Conservation (phyloP, 2,329 filamentous ascomycete genomes). For the Zymoseptoria ardabiliae region DNA sequence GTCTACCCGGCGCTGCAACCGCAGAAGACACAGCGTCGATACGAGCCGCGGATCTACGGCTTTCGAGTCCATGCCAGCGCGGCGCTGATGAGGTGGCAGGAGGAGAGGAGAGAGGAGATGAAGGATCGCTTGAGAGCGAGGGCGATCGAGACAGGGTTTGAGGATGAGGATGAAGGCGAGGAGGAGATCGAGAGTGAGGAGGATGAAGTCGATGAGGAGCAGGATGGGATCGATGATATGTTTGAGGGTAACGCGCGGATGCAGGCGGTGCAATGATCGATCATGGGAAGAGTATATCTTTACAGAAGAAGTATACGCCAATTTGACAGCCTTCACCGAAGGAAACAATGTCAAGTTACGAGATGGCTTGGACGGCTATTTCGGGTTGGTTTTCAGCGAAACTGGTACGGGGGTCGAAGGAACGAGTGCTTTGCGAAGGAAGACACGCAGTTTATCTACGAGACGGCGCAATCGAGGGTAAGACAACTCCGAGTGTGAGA, state of each 20-base stretch:
- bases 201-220: conserved; percentile 53
- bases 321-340: background rate
- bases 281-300: background rate
- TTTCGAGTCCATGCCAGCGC: conserved; percentile 92
- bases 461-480: too few species aligned
- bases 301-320: background rate
- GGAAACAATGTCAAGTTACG: background rate
- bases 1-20: conserved; percentile 90
- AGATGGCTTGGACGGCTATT: background rate
- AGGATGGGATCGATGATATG: conserved; percentile 45
- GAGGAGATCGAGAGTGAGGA: conserved; percentile 53
- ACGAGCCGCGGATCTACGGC: conserved; percentile 84
- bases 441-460: too few species aligned
- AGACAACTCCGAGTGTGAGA: too few species aligned
- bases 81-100: conserved; percentile 85
- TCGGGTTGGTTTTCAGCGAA: too few species aligned
- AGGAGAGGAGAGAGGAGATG: conserved; percentile 72
- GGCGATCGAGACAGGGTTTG: conserved; percentile 70
- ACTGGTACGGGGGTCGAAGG: too few species aligned
- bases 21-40: conserved; percentile 74
- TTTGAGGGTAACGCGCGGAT: conserved; percentile 27
- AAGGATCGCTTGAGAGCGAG: conserved; percentile 63
- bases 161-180: conserved; percentile 56
- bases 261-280: conserved; percentile 11
- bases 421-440: too few species aligned